phyloP scores from a whole-genome alignment of 352 stramenopile genomes.

The Phytophthora tubulina region DNA sequence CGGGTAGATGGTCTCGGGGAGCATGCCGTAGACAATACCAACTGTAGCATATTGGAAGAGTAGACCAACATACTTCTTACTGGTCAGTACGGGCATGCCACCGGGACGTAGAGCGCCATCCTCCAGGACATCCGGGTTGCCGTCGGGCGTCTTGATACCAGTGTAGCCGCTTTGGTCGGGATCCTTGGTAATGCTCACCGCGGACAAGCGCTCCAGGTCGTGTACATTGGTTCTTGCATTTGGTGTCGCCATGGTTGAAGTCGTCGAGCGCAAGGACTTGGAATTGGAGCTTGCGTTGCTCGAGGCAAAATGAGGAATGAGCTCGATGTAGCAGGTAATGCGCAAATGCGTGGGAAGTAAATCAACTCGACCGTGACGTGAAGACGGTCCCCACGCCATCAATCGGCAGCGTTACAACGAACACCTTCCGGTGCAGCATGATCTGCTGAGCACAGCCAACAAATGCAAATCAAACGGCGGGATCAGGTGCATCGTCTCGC shows the following conservation, averaged over 20 bases:
- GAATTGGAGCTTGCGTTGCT: conserved; percentile 5
- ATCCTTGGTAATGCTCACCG: conserved; percentile 42
- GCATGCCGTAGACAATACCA: conserved; percentile 47
- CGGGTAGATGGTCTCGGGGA: conserved; percentile 57
- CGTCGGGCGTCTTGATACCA: conserved; percentile 36
- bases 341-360: conserved; percentile 2
- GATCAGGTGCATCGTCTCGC: conserved; percentile 14
- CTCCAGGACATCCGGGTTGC: conserved; percentile 22
- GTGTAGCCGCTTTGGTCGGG: conserved; percentile 33
- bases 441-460: conserved; percentile 38
- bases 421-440: conserved; percentile 5
- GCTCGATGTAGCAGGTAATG: background rate
- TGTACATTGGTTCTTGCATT: conserved; percentile 20
- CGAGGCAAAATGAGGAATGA: conserved; percentile 29
- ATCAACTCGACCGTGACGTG: background rate
- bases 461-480: conserved; percentile 13
- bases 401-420: background rate
- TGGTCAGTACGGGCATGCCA: conserved; percentile 39
- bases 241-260: conserved; percentile 21
- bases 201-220: conserved; percentile 45
- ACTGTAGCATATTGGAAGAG: conserved; percentile 56
- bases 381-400: background rate
- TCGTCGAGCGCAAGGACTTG: background rate
- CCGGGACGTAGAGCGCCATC: conserved; percentile 42
- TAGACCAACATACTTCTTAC: conserved; percentile 50